phyloP scores from a whole-genome alignment of 768 basidiomycete genomes.

The Suillus sp. region DNA sequence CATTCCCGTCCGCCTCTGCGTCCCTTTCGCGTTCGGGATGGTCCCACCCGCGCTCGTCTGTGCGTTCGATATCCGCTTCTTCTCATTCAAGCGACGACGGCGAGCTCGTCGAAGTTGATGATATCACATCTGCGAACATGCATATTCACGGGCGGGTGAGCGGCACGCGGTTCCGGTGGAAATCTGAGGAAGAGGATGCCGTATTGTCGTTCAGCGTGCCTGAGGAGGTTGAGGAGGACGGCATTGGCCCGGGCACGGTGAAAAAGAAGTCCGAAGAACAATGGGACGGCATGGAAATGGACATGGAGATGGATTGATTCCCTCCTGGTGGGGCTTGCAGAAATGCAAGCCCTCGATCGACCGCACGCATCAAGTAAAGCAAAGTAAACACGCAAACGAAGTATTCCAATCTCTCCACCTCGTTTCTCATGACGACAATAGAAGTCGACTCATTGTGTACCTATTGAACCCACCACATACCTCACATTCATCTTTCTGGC shows the following conservation, averaged over 20 bases:
- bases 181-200: conserved; percentile 47
- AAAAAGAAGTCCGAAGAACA: conserved; percentile 20
- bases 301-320: conserved; percentile 35
- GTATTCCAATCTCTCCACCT: not conserved
- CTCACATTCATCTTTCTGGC: conserved; percentile 6
- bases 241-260: conserved; percentile 21
- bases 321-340: not conserved
- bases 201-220: conserved; percentile 41
- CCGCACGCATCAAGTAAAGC: not conserved
- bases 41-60: conserved; percentile 57
- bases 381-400: not conserved
- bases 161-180: conserved; percentile 34
- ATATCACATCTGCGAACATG: conserved; percentile 12
- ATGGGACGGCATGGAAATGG: conserved; percentile 60
- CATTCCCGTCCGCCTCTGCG: conserved; percentile 21
- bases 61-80: conserved; percentile 44
- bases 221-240: conserved; percentile 51
- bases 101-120: conserved; percentile 30
- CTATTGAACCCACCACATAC: conserved; percentile 3
- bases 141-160: conserved; percentile 25
- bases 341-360: conserved; percentile 1
- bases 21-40: conserved; percentile 41
- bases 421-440: not conserved
- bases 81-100: conserved; percentile 42
- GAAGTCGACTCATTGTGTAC: not conserved